Base-by-base conservation (phyloP, 768 basidiomycete species). In the Pleurotus tuoliensis region DNA sequence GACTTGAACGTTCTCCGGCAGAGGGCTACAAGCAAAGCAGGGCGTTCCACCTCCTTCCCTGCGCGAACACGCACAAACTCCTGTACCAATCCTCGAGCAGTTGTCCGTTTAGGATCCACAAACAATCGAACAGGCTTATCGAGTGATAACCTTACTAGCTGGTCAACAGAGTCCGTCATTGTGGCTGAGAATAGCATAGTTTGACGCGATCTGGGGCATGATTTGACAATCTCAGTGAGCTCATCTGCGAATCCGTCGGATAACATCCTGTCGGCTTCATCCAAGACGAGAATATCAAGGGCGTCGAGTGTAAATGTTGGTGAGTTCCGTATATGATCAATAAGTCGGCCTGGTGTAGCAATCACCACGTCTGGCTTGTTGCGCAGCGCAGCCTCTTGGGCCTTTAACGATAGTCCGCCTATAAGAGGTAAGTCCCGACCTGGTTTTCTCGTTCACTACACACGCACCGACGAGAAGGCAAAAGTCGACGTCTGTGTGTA, bases 121-220 rank as follows among this genome's bases (percentile, higher is more conserved):
- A 98, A 98, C 30, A 98, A 79, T 44, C 95, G 82, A 7, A 95
- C 92, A 4, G 97, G 97, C 68, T 89, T 94, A 69, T 93, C 89
- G 48, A 98, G 74, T 11, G 92, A 92, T 81, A 98, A 88, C 65
- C 86, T 87, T 56, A 98, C 90, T 47, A 99, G 82, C 66, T 94
- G 88, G 63, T 97, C 92, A 7, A 98, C 90, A 1, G 90, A 89
- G 70, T 99, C 97, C 3, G 95, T 98, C 90, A 98, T 98, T 1
- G 97, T 99, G 2, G 97, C 97, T 0, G 94, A 97, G 73, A 99
- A 99, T 38, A 99, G 79, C 94, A 99, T 96, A 3, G 97, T 98
- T 69, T 98, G 97, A 38, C 97, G 83, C 22, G 89, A 88, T 18
- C 71, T 71, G 1, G 94, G 94, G 67, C 94, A 97, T 15, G 90